These are phyloP conservation scores for Pisolithus marmoratus DNA, from an alignment of 768 basidiomycete genomes.

Conservation along the genomic window DNA sequence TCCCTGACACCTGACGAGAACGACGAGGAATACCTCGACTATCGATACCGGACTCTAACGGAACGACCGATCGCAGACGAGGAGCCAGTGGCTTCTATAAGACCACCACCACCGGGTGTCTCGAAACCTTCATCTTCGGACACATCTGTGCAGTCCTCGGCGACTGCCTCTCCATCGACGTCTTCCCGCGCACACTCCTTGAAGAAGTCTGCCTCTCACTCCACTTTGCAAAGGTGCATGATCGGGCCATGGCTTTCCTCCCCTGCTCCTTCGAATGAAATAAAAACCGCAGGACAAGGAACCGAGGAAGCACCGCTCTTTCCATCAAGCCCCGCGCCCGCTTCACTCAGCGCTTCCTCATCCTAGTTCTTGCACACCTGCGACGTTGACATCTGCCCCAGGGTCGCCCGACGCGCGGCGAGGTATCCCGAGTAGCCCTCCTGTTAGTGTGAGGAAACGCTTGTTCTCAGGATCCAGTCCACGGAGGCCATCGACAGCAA, in stretches of 20 bases:
- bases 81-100: background rate
- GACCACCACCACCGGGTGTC: background rate
- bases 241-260: slow-evolving; percentile 16
- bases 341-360: slow-evolving; percentile 43
- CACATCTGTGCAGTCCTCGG: background rate
- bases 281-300: slow-evolving; percentile 30
- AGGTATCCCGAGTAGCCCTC: background rate
- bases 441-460: slow-evolving; percentile 40
- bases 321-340: slow-evolving; percentile 51
- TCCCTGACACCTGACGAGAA: slow-evolving; percentile 25
- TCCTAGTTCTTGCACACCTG: slow-evolving; percentile 12
- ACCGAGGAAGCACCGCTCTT: slow-evolving; percentile 55
- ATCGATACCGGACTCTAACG: slow-evolving; percentile 23
- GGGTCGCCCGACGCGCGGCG: slow-evolving; percentile 4
- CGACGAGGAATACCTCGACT: slow-evolving; percentile 22
- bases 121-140: slow-evolving; percentile 1
- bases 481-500: slow-evolving; percentile 48
- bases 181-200: slow-evolving; percentile 27
- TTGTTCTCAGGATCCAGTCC: slow-evolving; percentile 56
- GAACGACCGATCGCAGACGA: slow-evolving; percentile 2
- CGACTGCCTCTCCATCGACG: slow-evolving; percentile 17
- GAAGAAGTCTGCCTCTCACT: slow-evolving; percentile 55
- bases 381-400: slow-evolving; percentile 6
- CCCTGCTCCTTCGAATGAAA: slow-evolving; percentile 16
- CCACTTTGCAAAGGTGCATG: slow-evolving; percentile 38